phyloP scores from a whole-genome alignment of 1,139 yeast genomes.

The Geotrichum carabidarum region DNA sequence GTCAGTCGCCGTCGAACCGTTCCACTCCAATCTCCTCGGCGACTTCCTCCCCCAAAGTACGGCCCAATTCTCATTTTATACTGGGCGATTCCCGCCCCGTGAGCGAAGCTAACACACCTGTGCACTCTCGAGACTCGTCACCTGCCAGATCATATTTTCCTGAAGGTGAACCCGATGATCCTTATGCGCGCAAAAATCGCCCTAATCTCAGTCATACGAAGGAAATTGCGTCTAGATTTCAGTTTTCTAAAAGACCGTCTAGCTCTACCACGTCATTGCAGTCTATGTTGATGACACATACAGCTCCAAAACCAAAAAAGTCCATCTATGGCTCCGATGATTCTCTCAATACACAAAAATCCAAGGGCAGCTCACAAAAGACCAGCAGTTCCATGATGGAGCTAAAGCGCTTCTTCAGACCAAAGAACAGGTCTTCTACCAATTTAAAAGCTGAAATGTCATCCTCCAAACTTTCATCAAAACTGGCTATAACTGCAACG shows the following conservation, averaged over 20 bases:
- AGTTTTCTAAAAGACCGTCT: constrained; percentile 29
- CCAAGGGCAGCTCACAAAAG: constrained; percentile 17
- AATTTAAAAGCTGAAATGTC: constrained; percentile 10
- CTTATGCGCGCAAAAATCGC: constrained; percentile 35
- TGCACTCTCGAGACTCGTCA: constrained; percentile 24
- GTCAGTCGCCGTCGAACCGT: constrained; percentile 4
- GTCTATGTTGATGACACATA: constrained; percentile 6
- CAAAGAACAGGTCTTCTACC: constrained; percentile 18
- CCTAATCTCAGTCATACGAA: constrained; percentile 32
- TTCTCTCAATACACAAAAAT: constrained; percentile 16
- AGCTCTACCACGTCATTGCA: constrained; percentile 9
- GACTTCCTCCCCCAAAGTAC: constrained; percentile 6
- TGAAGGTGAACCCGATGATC: constrained; percentile 33
- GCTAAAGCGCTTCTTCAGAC: constrained; percentile 40
- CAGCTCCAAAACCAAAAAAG: not conserved
- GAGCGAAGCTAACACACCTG: constrained; percentile 15
- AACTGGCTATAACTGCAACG: constrained; percentile 6
- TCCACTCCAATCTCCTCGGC: constrained; percentile 16
- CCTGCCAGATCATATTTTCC: constrained; percentile 27
- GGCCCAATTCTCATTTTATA: constrained; percentile 14
- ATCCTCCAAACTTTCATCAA: constrained; percentile 22
- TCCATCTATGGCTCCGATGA: constrained; percentile 17
- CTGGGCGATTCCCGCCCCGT: constrained; percentile 4
- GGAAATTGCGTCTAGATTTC: constrained; percentile 38
- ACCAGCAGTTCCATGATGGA: constrained; percentile 39